Percentiles rank a stretch among this genome's conserved stretches.
Conservation (phyloP, 805 yeast species). For the Jamesozyma gamospora region DNA sequence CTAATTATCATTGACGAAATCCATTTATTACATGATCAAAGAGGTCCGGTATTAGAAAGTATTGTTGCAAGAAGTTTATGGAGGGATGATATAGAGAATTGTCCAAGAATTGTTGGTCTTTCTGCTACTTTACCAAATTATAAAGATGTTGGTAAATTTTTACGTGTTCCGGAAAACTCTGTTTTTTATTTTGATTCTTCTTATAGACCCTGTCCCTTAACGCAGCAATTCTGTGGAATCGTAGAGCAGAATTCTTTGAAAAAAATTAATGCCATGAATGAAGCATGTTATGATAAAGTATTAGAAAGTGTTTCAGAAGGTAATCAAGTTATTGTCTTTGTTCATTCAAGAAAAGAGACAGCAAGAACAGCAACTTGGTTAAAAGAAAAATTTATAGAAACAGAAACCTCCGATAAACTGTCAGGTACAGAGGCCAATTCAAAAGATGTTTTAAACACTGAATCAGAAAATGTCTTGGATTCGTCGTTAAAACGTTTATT, state of each 20-base stretch:
- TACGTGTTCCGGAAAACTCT: constrained; percentile 55
- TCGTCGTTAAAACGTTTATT: constrained; percentile 48
- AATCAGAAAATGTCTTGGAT: constrained; percentile 47
- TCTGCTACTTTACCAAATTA: constrained; percentile 93
- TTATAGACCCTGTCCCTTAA: constrained; percentile 86
- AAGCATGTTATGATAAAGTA: constrained; percentile 77
- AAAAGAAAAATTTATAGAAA: constrained; percentile 49
- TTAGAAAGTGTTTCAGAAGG: constrained; percentile 50
- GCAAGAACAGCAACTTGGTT: constrained; percentile 71
- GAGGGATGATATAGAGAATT: constrained; percentile 31
- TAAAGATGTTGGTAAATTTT: constrained; percentile 72
- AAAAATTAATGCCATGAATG: constrained; percentile 73
- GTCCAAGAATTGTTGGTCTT: constrained; percentile 68
- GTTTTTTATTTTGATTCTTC: constrained; percentile 74
- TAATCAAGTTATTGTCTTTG: constrained; percentile 81
- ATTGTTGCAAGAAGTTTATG: constrained; percentile 69
- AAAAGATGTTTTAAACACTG: constrained; percentile 51
- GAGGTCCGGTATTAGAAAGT: constrained; percentile 91
- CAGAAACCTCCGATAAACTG: constrained; percentile 38
- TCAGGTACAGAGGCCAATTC: constrained; percentile 44
- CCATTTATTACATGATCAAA: constrained; percentile 82
- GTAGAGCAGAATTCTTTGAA: constrained; percentile 76
- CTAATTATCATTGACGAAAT: constrained; percentile 83
- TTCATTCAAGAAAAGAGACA: constrained; percentile 90
- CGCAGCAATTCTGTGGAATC: constrained; percentile 80